Evolutionary conservation across 2,329 filamentous ascomycete genomes (phyloP).

Genomic region (Sporothrix globosa): DNA sequence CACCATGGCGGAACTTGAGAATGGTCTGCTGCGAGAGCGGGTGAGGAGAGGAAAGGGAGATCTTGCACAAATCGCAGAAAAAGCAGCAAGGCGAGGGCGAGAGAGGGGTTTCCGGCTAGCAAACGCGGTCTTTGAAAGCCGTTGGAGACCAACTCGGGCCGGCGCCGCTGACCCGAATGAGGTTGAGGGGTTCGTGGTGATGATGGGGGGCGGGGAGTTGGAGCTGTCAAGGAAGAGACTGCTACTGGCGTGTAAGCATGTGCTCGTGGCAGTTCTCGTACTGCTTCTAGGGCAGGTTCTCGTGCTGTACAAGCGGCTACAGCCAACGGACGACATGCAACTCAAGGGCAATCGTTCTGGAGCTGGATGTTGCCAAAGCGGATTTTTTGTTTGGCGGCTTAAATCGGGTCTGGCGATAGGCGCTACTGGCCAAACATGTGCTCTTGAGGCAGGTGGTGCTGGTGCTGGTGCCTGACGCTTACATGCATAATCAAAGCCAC

Average conservation of each 20-base stretch:
- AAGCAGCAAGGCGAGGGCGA: not conserved
- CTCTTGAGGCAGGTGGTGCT: slow-evolving; percentile 4
- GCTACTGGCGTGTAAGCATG: not conserved
- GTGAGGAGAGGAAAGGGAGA: too few relatives aligned
- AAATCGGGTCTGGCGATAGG: slow-evolving; percentile 33
- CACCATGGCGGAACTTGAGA: slow-evolving; percentile 68
- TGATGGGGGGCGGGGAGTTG: not conserved
- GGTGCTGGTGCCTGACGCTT: slow-evolving; percentile 29
- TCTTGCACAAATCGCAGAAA: not conserved
- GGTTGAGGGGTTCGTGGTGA: slow-evolving; percentile 7
- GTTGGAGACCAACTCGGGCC: slow-evolving; percentile 21
- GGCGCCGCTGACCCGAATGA: slow-evolving; percentile 29
- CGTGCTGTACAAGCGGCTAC: slow-evolving; percentile 18
- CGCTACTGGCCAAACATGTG: slow-evolving; percentile 32
- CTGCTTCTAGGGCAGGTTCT: not conserved
- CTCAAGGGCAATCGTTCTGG: not conserved
- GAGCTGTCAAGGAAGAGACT: slow-evolving; percentile 10
- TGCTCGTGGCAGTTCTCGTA: not conserved
- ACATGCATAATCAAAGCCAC: slow-evolving; percentile 32
- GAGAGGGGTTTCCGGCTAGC: slow-evolving; percentile 26
- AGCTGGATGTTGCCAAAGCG: slow-evolving; percentile 8
- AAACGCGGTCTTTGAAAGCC: slow-evolving; percentile 8
- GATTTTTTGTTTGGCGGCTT: slow-evolving; percentile 33
- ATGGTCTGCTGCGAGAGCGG: slow-evolving; percentile 37
- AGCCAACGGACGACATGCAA: not conserved